phyloP scores from a whole-genome alignment of 306 rosid genomes.

The Malus fusca region DNA sequence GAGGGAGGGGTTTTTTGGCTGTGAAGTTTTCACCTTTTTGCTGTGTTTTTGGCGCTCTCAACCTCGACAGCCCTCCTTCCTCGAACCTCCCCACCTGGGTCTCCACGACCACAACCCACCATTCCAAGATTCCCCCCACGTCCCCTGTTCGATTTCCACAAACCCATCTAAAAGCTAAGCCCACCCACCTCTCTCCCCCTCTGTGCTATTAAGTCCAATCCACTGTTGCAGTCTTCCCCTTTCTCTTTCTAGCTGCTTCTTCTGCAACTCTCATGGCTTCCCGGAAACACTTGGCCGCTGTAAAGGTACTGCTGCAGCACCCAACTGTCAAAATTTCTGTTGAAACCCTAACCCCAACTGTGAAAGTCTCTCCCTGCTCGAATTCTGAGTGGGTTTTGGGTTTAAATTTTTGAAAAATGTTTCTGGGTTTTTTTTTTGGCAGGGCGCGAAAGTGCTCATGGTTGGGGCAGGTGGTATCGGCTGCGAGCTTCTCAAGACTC shows the following conservation, averaged over 20 bases:
- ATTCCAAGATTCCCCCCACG: slow-evolving; percentile 13
- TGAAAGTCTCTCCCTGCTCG: background rate
- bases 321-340: background rate
- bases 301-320: slow-evolving; percentile 39
- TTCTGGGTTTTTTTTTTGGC: slow-evolving; percentile 1
- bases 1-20: background rate
- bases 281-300: slow-evolving; percentile 26
- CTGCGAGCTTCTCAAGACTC: slow-evolving; percentile 93
- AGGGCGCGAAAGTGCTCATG: slow-evolving; percentile 93
- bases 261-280: slow-evolving; percentile 57
- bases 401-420: background rate
- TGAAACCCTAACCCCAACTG: slow-evolving; percentile 14
- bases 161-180: background rate
- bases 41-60: background rate
- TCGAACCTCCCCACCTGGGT: background rate
- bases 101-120: background rate
- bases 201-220: background rate
- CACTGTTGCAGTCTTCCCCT: background rate
- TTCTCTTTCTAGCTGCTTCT: background rate
- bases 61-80: background rate
- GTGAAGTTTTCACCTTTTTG: background rate
- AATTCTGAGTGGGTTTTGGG: background rate
- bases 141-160: slow-evolving; percentile 25
- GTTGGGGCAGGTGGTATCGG: slow-evolving; percentile 99
- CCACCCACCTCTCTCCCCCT: background rate